phyloP scores from a whole-genome alignment of 192 early-diverging fungal genomes.

The Backusella circina region DNA sequence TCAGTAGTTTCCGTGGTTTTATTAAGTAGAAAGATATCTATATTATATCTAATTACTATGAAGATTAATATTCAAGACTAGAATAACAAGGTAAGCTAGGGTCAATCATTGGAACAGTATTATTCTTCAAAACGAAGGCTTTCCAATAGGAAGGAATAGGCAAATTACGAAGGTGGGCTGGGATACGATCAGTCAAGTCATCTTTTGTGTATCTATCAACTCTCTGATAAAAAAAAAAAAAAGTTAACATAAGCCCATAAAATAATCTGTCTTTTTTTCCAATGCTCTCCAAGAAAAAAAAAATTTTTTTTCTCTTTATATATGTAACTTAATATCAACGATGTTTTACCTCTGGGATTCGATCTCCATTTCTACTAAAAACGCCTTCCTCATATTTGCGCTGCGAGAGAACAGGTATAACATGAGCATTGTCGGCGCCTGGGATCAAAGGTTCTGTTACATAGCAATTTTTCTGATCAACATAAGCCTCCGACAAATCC shows the following conservation, averaged over 20 bases:
- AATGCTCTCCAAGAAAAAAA: too few species aligned
- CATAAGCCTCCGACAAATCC: background rate
- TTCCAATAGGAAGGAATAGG: slow-evolving; percentile 19
- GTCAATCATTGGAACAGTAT: slow-evolving; percentile 11
- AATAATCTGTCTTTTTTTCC: too few species aligned
- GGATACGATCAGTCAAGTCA: slow-evolving; percentile 1
- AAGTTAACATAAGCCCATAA: background rate
- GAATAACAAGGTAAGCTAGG: background rate
- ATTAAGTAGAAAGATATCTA: background rate
- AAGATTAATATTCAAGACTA: background rate
- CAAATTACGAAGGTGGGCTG: slow-evolving; percentile 13
- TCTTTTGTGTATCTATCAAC: background rate
- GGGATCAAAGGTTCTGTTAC: slow-evolving; percentile 15
- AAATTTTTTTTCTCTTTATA: background rate
- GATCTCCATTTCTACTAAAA: background rate
- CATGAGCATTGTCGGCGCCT: background rate
- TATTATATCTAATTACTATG: background rate
- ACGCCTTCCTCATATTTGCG: background rate
- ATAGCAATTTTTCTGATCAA: slow-evolving; percentile 21
- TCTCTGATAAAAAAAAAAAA: slow-evolving; percentile 1
- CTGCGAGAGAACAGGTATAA: slow-evolving; percentile 22
- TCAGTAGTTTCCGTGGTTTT: too few species aligned
- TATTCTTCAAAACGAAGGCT: slow-evolving; percentile 15
- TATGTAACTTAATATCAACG: background rate
- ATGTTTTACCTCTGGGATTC: slow-evolving; percentile 17